Conservation (phyloP, 1,284 basidiomycete genomes). For the Earliella scabrosa region DNA sequence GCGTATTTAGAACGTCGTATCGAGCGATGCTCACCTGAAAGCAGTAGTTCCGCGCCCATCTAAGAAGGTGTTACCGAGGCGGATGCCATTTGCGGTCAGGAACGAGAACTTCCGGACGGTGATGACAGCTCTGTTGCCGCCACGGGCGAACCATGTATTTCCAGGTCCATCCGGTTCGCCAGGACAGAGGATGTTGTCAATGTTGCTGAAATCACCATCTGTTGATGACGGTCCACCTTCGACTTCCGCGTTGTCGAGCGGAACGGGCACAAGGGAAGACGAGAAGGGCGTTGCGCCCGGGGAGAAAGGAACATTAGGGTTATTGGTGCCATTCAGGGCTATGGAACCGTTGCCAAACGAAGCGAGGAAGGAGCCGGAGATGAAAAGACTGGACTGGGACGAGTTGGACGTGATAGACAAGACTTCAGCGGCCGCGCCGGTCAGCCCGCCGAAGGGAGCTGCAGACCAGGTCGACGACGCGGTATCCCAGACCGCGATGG, state of each 20-base stretch:
- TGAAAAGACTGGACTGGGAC: constrained; percentile 78
- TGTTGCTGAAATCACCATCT: constrained; percentile 67
- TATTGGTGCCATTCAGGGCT: constrained; percentile 63
- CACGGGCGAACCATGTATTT: constrained; percentile 84
- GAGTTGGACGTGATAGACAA: constrained; percentile 78
- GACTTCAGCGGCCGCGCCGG: constrained; percentile 73
- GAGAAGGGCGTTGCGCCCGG: constrained; percentile 85
- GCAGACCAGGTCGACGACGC: constrained; percentile 71
- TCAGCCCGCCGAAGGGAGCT: constrained; percentile 83
- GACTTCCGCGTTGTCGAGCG: constrained; percentile 70
- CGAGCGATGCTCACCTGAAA: constrained; percentile 69
- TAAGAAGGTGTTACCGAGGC: constrained; percentile 91
- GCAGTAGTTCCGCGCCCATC: constrained; percentile 79
- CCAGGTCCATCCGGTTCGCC: constrained; percentile 77
- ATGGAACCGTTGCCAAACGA: constrained; percentile 67
- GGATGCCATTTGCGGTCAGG: constrained; percentile 77
- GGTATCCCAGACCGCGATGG: constrained; percentile 83
- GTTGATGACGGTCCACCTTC: constrained; percentile 74
- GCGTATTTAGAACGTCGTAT: neutral
- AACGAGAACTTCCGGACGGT: constrained; percentile 78
- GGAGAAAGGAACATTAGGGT: constrained; percentile 78
- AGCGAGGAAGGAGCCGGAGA: constrained; percentile 87
- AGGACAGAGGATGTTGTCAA: constrained; percentile 85
- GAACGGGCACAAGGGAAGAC: constrained; percentile 88
- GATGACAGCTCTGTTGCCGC: constrained; percentile 72